Base-by-base conservation (phyloP, 768 basidiomycete genomes). In the Kwoniella pini region DNA sequence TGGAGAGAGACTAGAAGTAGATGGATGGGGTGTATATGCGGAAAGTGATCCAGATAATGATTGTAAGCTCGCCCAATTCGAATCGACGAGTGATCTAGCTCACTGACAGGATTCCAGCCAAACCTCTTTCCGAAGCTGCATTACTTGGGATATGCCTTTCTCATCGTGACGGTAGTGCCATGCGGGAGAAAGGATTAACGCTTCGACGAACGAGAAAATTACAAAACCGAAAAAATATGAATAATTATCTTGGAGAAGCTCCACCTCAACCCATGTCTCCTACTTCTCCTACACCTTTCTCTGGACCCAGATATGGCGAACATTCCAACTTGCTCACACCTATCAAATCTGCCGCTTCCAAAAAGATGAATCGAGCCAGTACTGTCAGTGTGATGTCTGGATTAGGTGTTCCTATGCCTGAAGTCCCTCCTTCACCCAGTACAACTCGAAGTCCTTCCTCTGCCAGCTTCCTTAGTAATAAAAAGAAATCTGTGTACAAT, bases 361-460 rank as follows among this genome's bases (percentile, higher is more conserved):
- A 84, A 73, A 85, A 84, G 64, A 85, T 87, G 68, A 94, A 96
- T 69, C 88, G 96, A 21, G 96, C 96, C 0, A 95, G 92, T 71
- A 90, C 91, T 0, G 86, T 97, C 75, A 95, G 92, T 77, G 85
- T 99, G 63, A 87, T 99, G 74, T 93, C 90, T 54, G 92, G 91
- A 0, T 84, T 99, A 9, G 94, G 95, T 24, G 92, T 93, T 0
- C 85, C 82, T n/a, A 84, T 90, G 65, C 83, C 86, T 0, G 81
- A 88, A 31, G 85, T 87, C 40, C 77, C 80, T 0, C 84, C 85
- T 7, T 82, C 84, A 10, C 85, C 85, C 0, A 83, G 85, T 4
- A 60, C 70, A 10, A 44, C 57, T 17, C 64, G 70, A 26, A 76
- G 76, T n/a, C 79, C 79, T 6, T 71, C 75, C 1, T 67, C 75